Percentiles rank a stretch among this genome's conserved stretches.
Conservation (phyloP, 768 basidiomycete species). For the Sutorius australiensis region DNA sequence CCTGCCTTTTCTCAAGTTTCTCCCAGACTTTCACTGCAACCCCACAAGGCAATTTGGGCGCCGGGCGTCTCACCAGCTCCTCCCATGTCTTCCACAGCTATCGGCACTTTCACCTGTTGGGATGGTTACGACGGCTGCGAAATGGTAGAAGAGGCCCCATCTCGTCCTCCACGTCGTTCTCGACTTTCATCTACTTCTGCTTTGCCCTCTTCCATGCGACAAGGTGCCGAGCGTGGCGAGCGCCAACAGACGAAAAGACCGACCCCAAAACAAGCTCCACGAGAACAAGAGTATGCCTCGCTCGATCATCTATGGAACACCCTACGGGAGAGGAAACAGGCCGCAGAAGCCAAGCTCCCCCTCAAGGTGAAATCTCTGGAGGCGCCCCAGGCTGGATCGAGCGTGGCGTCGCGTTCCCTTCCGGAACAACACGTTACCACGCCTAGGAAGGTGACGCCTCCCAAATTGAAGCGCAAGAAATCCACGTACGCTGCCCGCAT, state of each 20-base stretch:
- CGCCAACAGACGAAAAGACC: conserved; percentile 20
- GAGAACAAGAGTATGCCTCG: conserved; percentile 27
- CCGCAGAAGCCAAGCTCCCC: conserved; percentile 61
- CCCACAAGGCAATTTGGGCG: conserved; percentile 21
- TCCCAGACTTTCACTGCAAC: conserved; percentile 16
- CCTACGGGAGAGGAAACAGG: conserved; percentile 61
- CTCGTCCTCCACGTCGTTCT: conserved; percentile 19
- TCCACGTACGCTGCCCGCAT: conserved; percentile 54
- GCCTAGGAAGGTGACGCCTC: conserved; percentile 30
- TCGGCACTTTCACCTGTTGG: conserved; percentile 34
- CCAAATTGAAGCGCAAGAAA: conserved; percentile 54
- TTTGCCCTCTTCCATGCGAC: conserved; percentile 10
- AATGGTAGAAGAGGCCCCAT: conserved; percentile 17
- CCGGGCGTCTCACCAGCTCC: conserved; percentile 11
- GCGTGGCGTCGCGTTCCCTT: conserved; percentile 18
- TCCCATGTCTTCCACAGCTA: conserved; percentile 32
- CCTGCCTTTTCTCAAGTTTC: conserved; percentile 13
- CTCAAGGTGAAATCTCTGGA: conserved; percentile 71
- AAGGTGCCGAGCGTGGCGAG: conserved; percentile 18
- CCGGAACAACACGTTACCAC: conserved; percentile 23
- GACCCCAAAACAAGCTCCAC: conserved; percentile 10
- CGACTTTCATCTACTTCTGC: conserved; percentile 22
- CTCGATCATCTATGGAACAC: conserved; percentile 65
- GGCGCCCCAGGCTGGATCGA: conserved; percentile 22
- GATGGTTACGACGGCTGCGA: conserved; percentile 30